Conservation (phyloP, 225 moss, liverwort and hornwort species). For the Antitrichia curtipendula region DNA sequence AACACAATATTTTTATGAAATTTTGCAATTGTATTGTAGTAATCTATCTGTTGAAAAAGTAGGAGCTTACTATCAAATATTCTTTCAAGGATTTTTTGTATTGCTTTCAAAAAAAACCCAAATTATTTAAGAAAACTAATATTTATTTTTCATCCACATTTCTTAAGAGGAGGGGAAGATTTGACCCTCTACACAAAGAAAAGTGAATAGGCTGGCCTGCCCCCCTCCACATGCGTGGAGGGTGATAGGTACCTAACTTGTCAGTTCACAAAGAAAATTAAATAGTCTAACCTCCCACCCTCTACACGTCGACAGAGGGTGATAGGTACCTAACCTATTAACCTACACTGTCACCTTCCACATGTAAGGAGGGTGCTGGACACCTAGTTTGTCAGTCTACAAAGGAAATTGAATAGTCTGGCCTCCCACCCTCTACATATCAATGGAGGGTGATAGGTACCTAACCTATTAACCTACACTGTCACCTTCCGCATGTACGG, state of each 20-base stretch:
- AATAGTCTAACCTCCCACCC: too few species aligned
- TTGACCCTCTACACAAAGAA: fast-evolving
- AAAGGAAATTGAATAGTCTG: fast-evolving
- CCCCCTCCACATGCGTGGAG: fast-evolving
- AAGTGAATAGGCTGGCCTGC: too few species aligned
- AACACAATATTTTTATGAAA: background rate
- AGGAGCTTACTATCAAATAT: background rate
- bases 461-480: too few species aligned
- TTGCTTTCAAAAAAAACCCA: background rate
- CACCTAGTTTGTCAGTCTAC: background rate
- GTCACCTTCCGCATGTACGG: fast-evolving
- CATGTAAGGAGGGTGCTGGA: background rate
- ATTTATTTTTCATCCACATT: background rate
- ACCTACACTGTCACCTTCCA: background rate
- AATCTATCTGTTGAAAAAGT: fast-evolving
- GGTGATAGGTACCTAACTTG: background rate
- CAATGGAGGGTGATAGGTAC: background rate
- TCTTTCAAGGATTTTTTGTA: background rate
- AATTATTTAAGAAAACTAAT: background rate
- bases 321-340: background rate
- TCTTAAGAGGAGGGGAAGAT: fast-evolving
- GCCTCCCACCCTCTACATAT: background rate
- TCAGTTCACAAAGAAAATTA: background rate
- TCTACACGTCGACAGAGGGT: background rate
- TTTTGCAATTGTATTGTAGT: background rate